Percentiles rank a stretch among this genome's conserved stretches.
Conservation (phyloP, 352 stramenopile species). For the Globisporangium camurandrum region DNA sequence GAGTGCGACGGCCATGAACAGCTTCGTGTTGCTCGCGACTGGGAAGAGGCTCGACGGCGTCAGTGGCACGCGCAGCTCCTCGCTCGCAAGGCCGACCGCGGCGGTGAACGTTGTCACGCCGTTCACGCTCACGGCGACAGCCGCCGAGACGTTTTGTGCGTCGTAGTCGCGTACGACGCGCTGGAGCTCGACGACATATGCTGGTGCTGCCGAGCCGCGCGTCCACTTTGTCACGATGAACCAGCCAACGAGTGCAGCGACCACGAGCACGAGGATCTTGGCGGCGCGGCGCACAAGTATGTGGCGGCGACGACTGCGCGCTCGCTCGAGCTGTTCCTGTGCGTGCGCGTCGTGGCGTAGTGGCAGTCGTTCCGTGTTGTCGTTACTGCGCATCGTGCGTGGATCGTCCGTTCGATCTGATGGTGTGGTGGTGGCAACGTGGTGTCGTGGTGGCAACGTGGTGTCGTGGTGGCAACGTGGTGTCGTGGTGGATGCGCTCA, state of each 20-base stretch:
- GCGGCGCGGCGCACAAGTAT: not conserved
- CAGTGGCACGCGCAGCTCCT: constrained; percentile 34
- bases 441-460: too few species aligned
- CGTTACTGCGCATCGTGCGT: not conserved
- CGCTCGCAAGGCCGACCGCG: constrained; percentile 31
- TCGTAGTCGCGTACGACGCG: not conserved
- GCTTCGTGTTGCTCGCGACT: constrained; percentile 49
- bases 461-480: too few species aligned
- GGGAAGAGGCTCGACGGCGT: constrained; percentile 34
- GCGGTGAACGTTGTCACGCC: constrained; percentile 30
- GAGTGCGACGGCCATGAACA: constrained; percentile 38
- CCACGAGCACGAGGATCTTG: not conserved
- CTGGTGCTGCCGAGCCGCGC: not conserved
- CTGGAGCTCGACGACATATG: not conserved
- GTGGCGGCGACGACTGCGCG: not conserved
- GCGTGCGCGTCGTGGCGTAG: not conserved
- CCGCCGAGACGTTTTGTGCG: constrained; percentile 28
- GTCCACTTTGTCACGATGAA: not conserved
- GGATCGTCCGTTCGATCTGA: too few species aligned
- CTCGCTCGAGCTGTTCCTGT: not conserved
- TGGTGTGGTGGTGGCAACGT: too few species aligned
- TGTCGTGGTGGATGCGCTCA: too few species aligned
- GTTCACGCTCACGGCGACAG: constrained; percentile 34
- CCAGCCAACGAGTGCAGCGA: not conserved
- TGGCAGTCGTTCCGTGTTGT: constrained; percentile 3